Evolutionary conservation across 140 eudicot genomes (phyloP).

Genomic region (Senecio squalidus): DNA sequence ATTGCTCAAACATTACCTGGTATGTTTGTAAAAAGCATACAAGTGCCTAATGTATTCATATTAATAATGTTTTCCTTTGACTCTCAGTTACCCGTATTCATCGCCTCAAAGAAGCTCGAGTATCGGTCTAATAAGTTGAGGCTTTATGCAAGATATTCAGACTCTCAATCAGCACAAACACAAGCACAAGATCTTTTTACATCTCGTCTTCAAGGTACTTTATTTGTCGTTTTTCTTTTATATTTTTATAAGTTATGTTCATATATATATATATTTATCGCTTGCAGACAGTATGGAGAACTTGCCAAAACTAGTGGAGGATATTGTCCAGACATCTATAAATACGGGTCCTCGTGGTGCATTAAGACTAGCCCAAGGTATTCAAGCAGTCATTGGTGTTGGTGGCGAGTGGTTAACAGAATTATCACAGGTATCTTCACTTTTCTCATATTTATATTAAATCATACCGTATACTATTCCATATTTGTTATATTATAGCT

Average conservation of each 20-base stretch:
- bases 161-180: slow-evolving; percentile 35
- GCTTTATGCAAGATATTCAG: slow-evolving; percentile 68
- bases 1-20: background rate
- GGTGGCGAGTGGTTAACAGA: slow-evolving; percentile 96
- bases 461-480: background rate
- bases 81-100: slow-evolving; percentile 52
- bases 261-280: background rate
- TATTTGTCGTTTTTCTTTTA: slow-evolving; percentile 6
- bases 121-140: slow-evolving; percentile 35
- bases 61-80: slow-evolving; percentile 15
- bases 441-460: background rate
- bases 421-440: slow-evolving; percentile 59
- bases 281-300: slow-evolving; percentile 64
- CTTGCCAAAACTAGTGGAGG: slow-evolving; percentile 89
- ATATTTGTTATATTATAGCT: background rate
- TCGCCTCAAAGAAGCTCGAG: slow-evolving; percentile 32
- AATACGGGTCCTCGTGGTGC: slow-evolving; percentile 98
- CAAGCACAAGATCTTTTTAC: slow-evolving; percentile 65
- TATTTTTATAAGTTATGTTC: slow-evolving; percentile 1
- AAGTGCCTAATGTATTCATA: background rate
- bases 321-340: slow-evolving; percentile 78
- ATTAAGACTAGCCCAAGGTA: slow-evolving; percentile 82
- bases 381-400: slow-evolving; percentile 94
- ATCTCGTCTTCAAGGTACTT: slow-evolving; percentile 71
- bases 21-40: background rate